These are phyloP conservation scores for Paratrypanosoma confusum DNA, from an alignment of 208 protist genomes.

Conservation along the genomic window DNA sequence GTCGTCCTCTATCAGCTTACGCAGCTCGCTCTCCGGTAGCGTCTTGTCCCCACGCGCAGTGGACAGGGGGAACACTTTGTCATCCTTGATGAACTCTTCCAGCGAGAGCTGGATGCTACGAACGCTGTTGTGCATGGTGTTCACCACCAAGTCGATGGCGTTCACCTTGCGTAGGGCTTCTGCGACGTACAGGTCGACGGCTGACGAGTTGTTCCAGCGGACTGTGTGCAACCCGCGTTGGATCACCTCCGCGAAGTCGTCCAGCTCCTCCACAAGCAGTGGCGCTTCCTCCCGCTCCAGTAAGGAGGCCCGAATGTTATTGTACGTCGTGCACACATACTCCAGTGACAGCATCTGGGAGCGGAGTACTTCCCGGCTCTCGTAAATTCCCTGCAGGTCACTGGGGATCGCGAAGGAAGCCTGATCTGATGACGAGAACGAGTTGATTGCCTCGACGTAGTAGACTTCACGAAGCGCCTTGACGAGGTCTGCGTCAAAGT, in stretches of 20 bases:
- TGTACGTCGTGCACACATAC: constrained; percentile 90
- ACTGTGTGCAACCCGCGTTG: constrained; percentile 59
- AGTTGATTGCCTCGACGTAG: constrained; percentile 92
- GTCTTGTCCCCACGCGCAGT: constrained; percentile 76
- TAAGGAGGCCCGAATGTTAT: constrained; percentile 83
- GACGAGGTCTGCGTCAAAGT: constrained; percentile 94
- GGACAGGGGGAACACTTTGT: constrained; percentile 81
- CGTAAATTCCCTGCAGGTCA: constrained; percentile 81
- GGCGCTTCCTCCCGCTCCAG: constrained; percentile 86
- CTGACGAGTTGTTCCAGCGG: constrained; percentile 83
- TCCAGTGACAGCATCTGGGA: constrained; percentile 88
- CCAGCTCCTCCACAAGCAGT: constrained; percentile 82
- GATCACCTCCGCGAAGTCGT: constrained; percentile 76
- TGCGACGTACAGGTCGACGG: constrained; percentile 87
- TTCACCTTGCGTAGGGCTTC: constrained; percentile 70
- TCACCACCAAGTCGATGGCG: constrained; percentile 75
- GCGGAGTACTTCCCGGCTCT: constrained; percentile 86
- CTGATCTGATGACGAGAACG: constrained; percentile 47
- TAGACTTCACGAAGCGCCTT: constrained; percentile 94
- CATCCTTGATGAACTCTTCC: constrained; percentile 55
- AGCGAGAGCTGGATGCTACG: constrained; percentile 71
- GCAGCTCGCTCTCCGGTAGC: constrained; percentile 81
- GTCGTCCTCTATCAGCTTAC: constrained; percentile 75
- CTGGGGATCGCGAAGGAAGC: constrained; percentile 70
- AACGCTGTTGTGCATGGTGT: constrained; percentile 84